Evolutionary conservation across 2,329 filamentous ascomycete species (phyloP), one percentile per base, ranked within the genome.

Genomic region (Microdochium trichocladiopsis): DNA sequence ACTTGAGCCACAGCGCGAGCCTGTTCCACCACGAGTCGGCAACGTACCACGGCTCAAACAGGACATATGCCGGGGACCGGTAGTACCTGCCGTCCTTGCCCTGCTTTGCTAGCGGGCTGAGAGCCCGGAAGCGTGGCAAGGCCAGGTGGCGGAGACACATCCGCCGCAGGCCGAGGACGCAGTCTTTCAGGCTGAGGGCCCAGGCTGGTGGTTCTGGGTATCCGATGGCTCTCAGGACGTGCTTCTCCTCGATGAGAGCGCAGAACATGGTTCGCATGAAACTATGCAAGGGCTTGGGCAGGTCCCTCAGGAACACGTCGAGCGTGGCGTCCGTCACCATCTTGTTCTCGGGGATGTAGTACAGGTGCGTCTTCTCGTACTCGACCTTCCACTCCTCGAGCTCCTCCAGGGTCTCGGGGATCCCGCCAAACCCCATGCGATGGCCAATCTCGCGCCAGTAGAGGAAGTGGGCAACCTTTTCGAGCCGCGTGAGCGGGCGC

Each of bases 1-100:
- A 55, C 41, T 50, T 53, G 8, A 58, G 21, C 57, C 57, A 59
- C 37, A 59, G 21, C 12, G 52, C 21, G 2, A 58, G 12, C 16
- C 55, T 50, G 43, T 59, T 59, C n/a, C 53, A 57, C 53, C 55
- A 55, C n/a, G 57, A 60, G 37, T 58, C 51, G 4, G 59, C 55
- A 31, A 61, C 56, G 31, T 62, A 62, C 60, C 60, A 62, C 25
- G 60, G 60, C 55, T 62, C 58, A 50, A 60, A 60, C 16, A 51
- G 58, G n/a, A 59, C 55, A 41, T 47, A 58, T 24, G 25, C 36
- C 25, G 52, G 25, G 11, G 43, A 31, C 18, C 56, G 57, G 21
- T 59, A 58, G 21, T 60, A 43, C 16, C 60, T 50, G 2, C 58
- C 59, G 28, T 59, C 55, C 25, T 51, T 22, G 2, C 51, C 54